phyloP scores from a whole-genome alignment of 1,284 basidiomycete species.

The Moniliophthora roreri region DNA sequence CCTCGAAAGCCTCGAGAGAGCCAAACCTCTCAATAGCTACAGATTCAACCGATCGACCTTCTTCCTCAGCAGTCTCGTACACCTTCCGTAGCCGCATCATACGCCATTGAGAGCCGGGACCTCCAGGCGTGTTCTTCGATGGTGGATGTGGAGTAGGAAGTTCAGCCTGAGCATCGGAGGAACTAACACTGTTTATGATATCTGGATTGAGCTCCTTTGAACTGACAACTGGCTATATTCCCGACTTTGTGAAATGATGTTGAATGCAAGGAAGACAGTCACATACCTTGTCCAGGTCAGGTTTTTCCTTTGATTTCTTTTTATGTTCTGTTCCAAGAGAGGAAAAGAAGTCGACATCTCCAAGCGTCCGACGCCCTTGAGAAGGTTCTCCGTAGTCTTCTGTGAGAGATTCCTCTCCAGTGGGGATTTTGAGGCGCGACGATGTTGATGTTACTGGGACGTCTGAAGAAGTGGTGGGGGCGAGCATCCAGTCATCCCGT shows the following conservation, averaged over 20 bases:
- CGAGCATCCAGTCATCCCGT: slow-evolving; percentile 92
- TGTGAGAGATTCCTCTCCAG: slow-evolving; percentile 53
- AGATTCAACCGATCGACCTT: slow-evolving; percentile 73
- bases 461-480: slow-evolving; percentile 18
- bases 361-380: slow-evolving; percentile 45
- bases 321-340: slow-evolving; percentile 75
- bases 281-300: slow-evolving; percentile 71
- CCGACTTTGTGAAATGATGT: slow-evolving; percentile 1
- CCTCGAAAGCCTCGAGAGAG: slow-evolving; percentile 81
- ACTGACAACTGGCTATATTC: slow-evolving; percentile 56
- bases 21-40: slow-evolving; percentile 90
- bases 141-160: slow-evolving; percentile 38
- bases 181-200: slow-evolving; percentile 58
- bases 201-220: slow-evolving; percentile 82
- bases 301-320: slow-evolving; percentile 65
- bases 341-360: slow-evolving; percentile 83
- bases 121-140: slow-evolving; percentile 71
- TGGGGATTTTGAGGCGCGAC: slow-evolving; percentile 25
- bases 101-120: slow-evolving; percentile 93
- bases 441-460: slow-evolving; percentile 22
- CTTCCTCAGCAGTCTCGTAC: slow-evolving; percentile 89
- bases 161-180: slow-evolving; percentile 47
- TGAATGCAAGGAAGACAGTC: too few species aligned
- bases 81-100: slow-evolving; percentile 95
- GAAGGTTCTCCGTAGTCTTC: slow-evolving; percentile 72